Evolutionary conservation across 140 eudicot species (phyloP), one percentile per base, ranked within the genome.

Genomic region (Bidens hawaiensis): DNA sequence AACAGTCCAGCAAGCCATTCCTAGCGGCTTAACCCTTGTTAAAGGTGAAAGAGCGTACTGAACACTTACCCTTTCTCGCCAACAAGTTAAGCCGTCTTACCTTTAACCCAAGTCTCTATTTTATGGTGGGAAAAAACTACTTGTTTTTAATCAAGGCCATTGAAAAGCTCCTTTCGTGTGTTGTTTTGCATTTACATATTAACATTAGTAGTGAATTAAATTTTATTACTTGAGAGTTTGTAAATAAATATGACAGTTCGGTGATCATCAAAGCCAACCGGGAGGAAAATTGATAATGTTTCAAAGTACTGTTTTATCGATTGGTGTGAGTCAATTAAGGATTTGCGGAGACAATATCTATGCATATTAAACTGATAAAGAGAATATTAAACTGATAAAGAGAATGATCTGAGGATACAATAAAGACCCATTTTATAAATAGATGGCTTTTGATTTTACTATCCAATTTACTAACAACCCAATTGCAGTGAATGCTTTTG

Each of bases 391-490:
- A 79, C 95, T 19, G 96, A 88, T 73, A 88, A 82, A 56, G 96
- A 88, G 80, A 85, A 88, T 73, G 62, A 79, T 22, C 45, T 82
- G 43, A 84, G 95, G 62, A 65, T 82, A 56, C 85, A 94, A 14
- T n/a, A 90, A 88, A 74, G 94, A 88, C 82, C 86, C 96, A 23
- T 88, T 88, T 68, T 88, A 85, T 68, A 88, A 88, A 64, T 94
- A 85, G 66, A 88, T 88, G 96, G 96, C 96, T 75, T 94, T 94
- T 82, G 96, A 88, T 85, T n/a, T n/a, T n/a, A n/a, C n/a, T n/a
- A n/a, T n/a, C n/a, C n/a, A n/a, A n/a, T 82, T 85, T 54, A 82
- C 96, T 4, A 88, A 85, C 70, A 75, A 62, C 67, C 96, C 85
- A 72, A 84, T 88, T 67, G 83, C 88, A 23, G 83, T 83, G 19